Evolutionary conservation across 2,329 filamentous ascomycete genomes (phyloP).

Genomic region (Botryotinia globosa): DNA sequence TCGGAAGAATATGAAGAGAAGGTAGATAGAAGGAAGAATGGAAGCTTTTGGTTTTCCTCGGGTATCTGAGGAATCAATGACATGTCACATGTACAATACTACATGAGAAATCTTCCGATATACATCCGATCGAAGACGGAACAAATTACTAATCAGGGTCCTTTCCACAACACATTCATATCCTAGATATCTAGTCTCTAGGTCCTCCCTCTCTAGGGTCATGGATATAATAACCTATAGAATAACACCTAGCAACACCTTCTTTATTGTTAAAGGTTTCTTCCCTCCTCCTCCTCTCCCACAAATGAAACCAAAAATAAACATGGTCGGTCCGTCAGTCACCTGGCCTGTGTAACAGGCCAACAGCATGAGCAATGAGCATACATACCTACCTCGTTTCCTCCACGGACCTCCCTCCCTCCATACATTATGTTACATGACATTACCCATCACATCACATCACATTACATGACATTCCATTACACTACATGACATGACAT

Average conservation of each 20-base stretch:
- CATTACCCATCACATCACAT: not conserved
- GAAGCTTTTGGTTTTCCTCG: not conserved
- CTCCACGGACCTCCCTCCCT: not conserved
- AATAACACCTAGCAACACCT: no score
- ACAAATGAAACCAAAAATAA: not conserved
- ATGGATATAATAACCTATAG: no score
- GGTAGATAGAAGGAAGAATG: not conserved
- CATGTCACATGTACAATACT: no score
- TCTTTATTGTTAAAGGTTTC: no score
- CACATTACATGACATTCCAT: no score
- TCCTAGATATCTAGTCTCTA: not conserved
- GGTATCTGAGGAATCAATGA: not conserved
- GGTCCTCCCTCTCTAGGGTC: no score
- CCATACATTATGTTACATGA: not conserved
- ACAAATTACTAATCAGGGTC: not conserved
- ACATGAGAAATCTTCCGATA: not conserved
- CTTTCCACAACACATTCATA: not conserved
- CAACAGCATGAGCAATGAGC: no score
- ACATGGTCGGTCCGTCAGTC: not conserved
- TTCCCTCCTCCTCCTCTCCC: no score
- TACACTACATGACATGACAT: not conserved
- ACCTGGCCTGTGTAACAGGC: not conserved
- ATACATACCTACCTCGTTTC: not conserved
- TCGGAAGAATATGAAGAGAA: not conserved
- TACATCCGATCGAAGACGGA: not conserved